phyloP scores from a whole-genome alignment of 2,329 filamentous ascomycete species.

The Alternaria longipes region DNA sequence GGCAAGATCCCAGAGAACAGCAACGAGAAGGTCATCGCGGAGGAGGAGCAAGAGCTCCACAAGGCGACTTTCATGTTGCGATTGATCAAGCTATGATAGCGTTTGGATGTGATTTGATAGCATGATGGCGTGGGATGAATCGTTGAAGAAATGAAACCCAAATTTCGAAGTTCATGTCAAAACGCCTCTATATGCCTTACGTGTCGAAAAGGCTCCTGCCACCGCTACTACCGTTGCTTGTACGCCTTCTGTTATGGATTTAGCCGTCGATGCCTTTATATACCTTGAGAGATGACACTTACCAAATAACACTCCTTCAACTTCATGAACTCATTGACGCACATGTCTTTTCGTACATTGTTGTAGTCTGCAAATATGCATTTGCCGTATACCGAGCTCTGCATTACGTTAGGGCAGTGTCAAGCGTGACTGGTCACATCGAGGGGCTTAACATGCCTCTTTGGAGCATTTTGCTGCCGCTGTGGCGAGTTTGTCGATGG shows the following conservation, averaged over 20 bases:
- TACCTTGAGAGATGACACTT: conserved; percentile 41
- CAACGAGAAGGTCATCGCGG: conserved; percentile 69
- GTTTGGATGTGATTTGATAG: neutral
- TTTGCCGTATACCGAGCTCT: conserved; percentile 89
- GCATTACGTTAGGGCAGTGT: neutral
- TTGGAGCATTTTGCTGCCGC: conserved; percentile 71
- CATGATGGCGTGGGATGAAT: conserved; percentile 11
- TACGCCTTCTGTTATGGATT: conserved; percentile 34
- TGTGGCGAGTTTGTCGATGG: conserved; percentile 74
- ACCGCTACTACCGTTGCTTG: conserved; percentile 38
- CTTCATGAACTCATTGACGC: conserved; percentile 81
- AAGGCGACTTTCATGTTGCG: conserved; percentile 82
- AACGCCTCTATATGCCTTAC: neutral
- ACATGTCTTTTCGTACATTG: conserved; percentile 89
- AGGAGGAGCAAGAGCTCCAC: conserved; percentile 88
- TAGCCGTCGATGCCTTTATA: neutral
- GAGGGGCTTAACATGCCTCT: conserved; percentile 61
- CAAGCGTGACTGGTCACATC: conserved; percentile 3
- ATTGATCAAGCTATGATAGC: conserved; percentile 71
- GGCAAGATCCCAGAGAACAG: conserved; percentile 64
- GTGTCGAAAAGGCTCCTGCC: neutral
- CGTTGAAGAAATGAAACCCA: conserved; percentile 25
- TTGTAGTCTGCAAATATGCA: conserved; percentile 93
- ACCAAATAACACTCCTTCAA: conserved; percentile 91
- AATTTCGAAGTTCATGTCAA: neutral